Evolutionary conservation across 495 filamentous ascomycete species (phyloP).

Genomic region (Podospora bellae-mahoneyi): DNA sequence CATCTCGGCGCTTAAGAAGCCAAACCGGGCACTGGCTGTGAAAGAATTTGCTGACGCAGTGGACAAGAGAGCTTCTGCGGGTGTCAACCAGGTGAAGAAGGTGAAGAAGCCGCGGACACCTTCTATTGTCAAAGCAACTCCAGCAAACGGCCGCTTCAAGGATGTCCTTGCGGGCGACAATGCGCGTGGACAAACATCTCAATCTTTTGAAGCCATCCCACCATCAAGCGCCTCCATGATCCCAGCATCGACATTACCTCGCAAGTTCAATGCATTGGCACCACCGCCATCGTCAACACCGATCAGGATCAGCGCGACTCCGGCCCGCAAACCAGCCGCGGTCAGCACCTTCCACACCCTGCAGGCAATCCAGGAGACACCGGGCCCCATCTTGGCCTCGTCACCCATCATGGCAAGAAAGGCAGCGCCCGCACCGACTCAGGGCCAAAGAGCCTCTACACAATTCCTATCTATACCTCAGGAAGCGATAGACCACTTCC

Average conservation of each 20-base stretch:
- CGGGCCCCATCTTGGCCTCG: conserved; percentile 31
- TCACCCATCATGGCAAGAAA: conserved; percentile 50
- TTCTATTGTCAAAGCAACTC: conserved; percentile 74
- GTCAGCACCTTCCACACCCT: conserved; percentile 9
- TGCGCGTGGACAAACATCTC: conserved; percentile 1
- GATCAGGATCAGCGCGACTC: conserved; percentile 25
- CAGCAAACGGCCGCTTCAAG: conserved; percentile 55
- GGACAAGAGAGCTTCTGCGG: conserved; percentile 53
- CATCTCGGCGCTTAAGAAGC: conserved; percentile 78
- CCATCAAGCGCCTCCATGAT: conserved; percentile 33
- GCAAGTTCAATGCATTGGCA: conserved; percentile 32
- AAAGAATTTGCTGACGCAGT: conserved; percentile 68
- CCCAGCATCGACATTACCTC: conserved; percentile 39
- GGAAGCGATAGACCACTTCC: conserved; percentile 34
- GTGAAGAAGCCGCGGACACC: conserved; percentile 63
- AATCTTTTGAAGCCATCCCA: conserved; percentile 20
- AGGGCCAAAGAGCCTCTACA: conserved; percentile 28
- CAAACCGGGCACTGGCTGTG: conserved; percentile 75
- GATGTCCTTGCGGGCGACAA: conserved; percentile 38
- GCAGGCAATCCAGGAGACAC: conserved; percentile 17
- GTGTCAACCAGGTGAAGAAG: conserved; percentile 44
- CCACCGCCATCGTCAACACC: conserved; percentile 12
- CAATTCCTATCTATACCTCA: conserved; percentile 29
- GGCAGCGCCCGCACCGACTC: conserved; percentile 46
- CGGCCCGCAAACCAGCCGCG: conserved; percentile 17